Evolutionary conservation across 23 red algal genomes (phyloP), one percentile per base, ranked within the genome.

Genomic region (Porphyridium purpureum): DNA sequence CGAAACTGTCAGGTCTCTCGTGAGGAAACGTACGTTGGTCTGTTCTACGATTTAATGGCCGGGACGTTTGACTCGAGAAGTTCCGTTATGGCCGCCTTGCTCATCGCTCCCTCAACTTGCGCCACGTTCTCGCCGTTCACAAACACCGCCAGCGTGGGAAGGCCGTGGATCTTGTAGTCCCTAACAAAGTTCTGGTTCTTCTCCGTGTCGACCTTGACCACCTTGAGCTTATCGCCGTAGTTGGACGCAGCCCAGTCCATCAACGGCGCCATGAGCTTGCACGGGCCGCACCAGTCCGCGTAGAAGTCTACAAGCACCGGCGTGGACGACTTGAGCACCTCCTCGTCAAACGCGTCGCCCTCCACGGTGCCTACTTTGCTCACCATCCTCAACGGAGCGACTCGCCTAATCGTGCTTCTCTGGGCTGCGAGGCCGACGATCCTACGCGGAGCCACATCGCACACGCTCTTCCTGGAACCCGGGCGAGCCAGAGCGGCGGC

Each of bases 251-350:
- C 49, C 88, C 79, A 80, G 55, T 94, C 88, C 60, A 94, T 85
- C 67, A 93, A 35, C 21, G 87, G 87, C 19, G 87, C 62, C 20
- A 94, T 59, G 21, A 94, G 51, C 34, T 94, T 94, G 54, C 87
- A 94, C 2, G 87, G 87, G 27, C 87, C 87, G 66, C 87, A 94
- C 87, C 87, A 94, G 27, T 51, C 60, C 2, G 87, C 87, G 35
- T 94, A 84, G 57, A 94, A 83, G 56, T 94, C 87, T 11, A 94
- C 87, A 27, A 94, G 31, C 0, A 94, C 87, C 0, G 87, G 87
- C n/a, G n/a, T n/a, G n/a, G n/a, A n/a, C 64, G 64, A 50, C 64
- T 70, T 46, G 0, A 70, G 17, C 33, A 70, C 64, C 22, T 70
- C 49, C 47, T 36, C 7, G 27, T 70, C 64, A 31, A 70, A 70